Evolutionary conservation across 2,329 filamentous ascomycete genomes (phyloP).

Genomic region (Orbilia ellipsospora): DNA sequence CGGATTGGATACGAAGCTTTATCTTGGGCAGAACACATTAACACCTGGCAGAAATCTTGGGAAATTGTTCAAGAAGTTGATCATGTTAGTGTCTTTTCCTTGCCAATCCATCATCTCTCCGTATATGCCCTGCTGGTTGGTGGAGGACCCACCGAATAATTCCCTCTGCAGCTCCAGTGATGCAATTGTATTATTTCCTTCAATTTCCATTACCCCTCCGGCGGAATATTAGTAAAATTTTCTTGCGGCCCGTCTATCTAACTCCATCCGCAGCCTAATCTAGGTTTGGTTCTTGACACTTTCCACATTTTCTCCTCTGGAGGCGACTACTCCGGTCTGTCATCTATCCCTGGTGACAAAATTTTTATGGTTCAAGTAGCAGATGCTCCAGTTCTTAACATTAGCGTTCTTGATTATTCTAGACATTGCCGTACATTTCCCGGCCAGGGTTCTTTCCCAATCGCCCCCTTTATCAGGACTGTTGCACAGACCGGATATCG

Average conservation of each 20-base stretch:
- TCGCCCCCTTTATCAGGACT: conserved; percentile 55
- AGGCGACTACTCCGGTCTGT: conserved; percentile 55
- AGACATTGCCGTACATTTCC: conserved; percentile 56
- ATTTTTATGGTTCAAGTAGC: conserved; percentile 57
- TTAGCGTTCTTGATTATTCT: conserved; percentile 57
- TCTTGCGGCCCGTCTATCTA: conserved; percentile 42
- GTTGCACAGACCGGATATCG: conserved; percentile 55
- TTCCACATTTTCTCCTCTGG: conserved; percentile 57
- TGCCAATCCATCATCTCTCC: conserved; percentile 43
- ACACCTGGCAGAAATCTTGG: conserved; percentile 57
- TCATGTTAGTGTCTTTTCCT: conserved; percentile 51
- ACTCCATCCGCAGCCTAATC: conserved; percentile 50
- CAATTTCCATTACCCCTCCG: conserved; percentile 18
- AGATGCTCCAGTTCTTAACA: conserved; percentile 57
- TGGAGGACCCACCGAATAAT: conserved; percentile 50
- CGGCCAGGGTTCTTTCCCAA: conserved; percentile 56
- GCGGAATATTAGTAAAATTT: conserved; percentile 49
- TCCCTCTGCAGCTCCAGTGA: conserved; percentile 53
- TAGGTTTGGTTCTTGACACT: conserved; percentile 57
- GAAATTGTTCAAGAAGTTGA: conserved; percentile 56
- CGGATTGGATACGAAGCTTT: conserved; percentile 57
- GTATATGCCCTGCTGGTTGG: conserved; percentile 43
- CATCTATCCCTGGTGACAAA: conserved; percentile 56
- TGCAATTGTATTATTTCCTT: conserved; percentile 16
- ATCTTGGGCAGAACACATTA: conserved; percentile 56